Base-by-base conservation (phyloP, 495 filamentous ascomycete species). In the Xylaria venustula region DNA sequence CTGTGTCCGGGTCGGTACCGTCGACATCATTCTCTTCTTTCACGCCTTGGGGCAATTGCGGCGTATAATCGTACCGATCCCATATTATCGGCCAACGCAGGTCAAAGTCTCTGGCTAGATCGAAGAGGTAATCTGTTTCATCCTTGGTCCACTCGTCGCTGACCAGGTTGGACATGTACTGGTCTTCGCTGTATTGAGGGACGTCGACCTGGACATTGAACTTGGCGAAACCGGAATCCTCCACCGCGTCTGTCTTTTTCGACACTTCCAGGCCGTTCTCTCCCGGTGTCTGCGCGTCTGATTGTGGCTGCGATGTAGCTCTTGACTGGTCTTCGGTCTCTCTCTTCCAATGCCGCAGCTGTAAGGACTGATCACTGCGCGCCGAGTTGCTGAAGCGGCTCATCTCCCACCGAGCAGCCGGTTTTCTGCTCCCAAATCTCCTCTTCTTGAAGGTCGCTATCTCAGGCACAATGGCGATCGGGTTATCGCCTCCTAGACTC, bases 41-140 rank as follows among this genome's bases (percentile, higher is more conserved):
- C 28, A 46, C 44, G 17, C 46, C 50, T 7, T 55, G 71, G 28
- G 81, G 70, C 1, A 66, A 52, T 30, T 68, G 71, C 1, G 88
- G 83, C 50, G 79, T 73, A 66, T 86, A 96, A 22, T 96, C 90
- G 73, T 97, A 98, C 12, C 92, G 89, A 69, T 98, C 94, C 73
- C 85, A 89, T 46, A 98, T 91, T n/a, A 98, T 75, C 15, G 92
- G 77, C 88, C 94, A 98, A 56, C 93, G 86, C 45, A 96, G 77
- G 64, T 94, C 91, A 66, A 85, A 96, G 12, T 93, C 87, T 46
- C 81, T 78, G 11, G 81, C 89, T 25, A 93, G 66, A 25, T 85
- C 75, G 69, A 97, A 78, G 59, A 98, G 75, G 67, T 96, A 96
- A 67, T 97, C 92, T 5, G 94, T 98, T 73, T 98, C 94, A 52